phyloP scores from a whole-genome alignment of 352 stramenopile genomes.

The Discostella stelligera region DNA sequence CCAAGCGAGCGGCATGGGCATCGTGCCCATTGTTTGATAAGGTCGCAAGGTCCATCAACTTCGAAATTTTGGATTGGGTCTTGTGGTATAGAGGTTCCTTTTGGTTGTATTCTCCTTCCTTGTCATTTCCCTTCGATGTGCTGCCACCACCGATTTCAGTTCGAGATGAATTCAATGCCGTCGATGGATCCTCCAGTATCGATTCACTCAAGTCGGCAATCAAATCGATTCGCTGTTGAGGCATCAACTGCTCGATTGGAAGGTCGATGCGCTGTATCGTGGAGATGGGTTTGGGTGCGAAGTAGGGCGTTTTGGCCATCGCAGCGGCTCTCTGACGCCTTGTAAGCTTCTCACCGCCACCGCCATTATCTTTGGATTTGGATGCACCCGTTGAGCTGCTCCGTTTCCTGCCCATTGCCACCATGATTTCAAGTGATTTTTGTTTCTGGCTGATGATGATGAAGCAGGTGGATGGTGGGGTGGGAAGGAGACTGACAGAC shows the following conservation, averaged over 20 bases:
- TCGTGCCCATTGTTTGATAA: slow-evolving; percentile 64
- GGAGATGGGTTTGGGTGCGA: slow-evolving; percentile 20
- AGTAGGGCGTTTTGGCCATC: slow-evolving; percentile 8
- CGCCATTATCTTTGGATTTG: background rate
- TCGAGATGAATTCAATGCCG: slow-evolving; percentile 38
- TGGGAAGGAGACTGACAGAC: background rate
- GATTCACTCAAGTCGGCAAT: slow-evolving; percentile 75
- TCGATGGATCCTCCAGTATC: slow-evolving; percentile 66
- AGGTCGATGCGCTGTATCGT: slow-evolving; percentile 10
- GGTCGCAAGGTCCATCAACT: slow-evolving; percentile 53
- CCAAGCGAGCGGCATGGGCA: slow-evolving; percentile 82
- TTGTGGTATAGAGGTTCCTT: slow-evolving; percentile 38
- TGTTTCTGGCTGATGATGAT: background rate
- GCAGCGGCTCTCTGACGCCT: slow-evolving; percentile 25
- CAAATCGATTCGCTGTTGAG: slow-evolving; percentile 55
- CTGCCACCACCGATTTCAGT: slow-evolving; percentile 6
- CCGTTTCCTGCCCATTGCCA: slow-evolving; percentile 24
- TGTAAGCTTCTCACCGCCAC: background rate
- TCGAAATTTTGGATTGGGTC: slow-evolving; percentile 60
- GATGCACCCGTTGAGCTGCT: background rate
- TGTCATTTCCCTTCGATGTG: background rate
- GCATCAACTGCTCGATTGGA: slow-evolving; percentile 31
- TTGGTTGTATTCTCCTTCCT: slow-evolving; percentile 8
- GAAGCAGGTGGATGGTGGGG: background rate
- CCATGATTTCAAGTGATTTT: slow-evolving; percentile 10